phyloP scores from a whole-genome alignment of 1,284 basidiomycete genomes.

The Irpex lacteus region DNA sequence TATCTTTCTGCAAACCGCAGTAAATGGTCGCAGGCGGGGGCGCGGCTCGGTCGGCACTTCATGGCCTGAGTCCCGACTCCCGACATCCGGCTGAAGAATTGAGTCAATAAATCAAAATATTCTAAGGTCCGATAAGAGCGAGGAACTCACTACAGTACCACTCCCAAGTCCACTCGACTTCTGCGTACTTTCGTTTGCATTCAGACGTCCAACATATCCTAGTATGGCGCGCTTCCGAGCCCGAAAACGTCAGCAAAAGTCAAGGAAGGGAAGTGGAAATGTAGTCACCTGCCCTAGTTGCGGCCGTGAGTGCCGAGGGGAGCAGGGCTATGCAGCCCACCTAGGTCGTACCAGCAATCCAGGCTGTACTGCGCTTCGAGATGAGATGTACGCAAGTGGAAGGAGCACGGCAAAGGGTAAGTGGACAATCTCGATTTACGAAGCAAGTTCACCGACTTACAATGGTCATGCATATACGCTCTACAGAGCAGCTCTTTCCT shows the following conservation, averaged over 20 bases:
- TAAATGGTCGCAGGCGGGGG: not conserved
- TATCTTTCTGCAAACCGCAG: too few species aligned
- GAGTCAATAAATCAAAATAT: not conserved
- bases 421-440: not conserved
- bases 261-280: too few species aligned
- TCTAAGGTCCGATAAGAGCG: not conserved
- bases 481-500: not conserved
- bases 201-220: not conserved
- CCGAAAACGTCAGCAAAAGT: not conserved
- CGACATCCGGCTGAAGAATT: not conserved
- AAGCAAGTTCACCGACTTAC: too few species aligned
- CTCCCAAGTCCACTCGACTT: not conserved
- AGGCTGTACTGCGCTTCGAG: not conserved
- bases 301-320: not conserved
- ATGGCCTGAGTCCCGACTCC: not conserved
- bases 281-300: not conserved
- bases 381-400: not conserved
- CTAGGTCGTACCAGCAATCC: not conserved
- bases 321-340: not conserved
- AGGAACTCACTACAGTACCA: not conserved
- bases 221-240: not conserved
- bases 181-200: not conserved
- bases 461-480: too few species aligned
- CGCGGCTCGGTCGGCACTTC: not conserved
- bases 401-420: not conserved